Evolutionary conservation across 129 eudicot species (phyloP).

Genomic region (Sambucus nigra): DNA sequence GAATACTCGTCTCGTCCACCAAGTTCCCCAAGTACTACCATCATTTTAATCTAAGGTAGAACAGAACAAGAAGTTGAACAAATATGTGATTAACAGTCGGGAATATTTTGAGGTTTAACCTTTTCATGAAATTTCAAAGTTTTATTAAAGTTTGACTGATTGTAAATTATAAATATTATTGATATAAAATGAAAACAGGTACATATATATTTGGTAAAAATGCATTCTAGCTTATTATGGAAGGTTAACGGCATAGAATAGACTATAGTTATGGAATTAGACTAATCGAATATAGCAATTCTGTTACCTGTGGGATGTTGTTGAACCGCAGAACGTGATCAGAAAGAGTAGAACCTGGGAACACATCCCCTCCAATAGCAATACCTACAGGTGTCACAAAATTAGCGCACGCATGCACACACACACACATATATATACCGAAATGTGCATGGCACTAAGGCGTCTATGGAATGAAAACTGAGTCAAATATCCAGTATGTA

Average conservation of each 20-base stretch:
- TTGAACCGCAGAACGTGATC: constrained; percentile 95
- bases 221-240: no score
- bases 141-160: no score
- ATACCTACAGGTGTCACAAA: constrained; percentile 14
- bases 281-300: not conserved
- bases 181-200: no score
- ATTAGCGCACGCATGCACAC: not conserved
- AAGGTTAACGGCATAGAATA: no score
- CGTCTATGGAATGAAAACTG: not conserved
- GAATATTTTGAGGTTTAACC: not conserved
- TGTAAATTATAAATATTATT: no score
- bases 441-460: not conserved
- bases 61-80: not conserved
- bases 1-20: constrained; percentile 99
- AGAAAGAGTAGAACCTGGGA: constrained; percentile 98
- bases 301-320: constrained; percentile 87
- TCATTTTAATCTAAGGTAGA: constrained; percentile 69
- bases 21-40: constrained; percentile 94
- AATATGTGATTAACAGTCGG: no score
- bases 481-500: not conserved
- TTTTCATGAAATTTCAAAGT: no score
- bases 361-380: constrained; percentile 99
- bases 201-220: no score
- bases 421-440: not conserved
- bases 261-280: no score